Evolutionary conservation across 805 yeast genomes (phyloP), one percentile per base, ranked within the genome.

Genomic region (Hemisphaericaspora nanyangensis): DNA sequence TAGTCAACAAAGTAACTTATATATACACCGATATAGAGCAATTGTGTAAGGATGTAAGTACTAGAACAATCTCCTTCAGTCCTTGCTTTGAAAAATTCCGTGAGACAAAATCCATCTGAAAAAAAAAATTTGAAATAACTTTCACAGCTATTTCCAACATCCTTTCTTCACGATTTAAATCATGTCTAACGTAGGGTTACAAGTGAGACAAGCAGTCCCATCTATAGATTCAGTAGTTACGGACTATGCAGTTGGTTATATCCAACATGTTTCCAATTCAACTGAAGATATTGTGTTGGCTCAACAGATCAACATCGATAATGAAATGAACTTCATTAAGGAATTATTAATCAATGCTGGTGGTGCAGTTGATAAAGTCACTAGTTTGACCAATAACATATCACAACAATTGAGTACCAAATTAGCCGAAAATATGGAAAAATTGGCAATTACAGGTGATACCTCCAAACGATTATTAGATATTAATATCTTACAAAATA

Each of bases 181-280:
- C 17, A 69, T 68, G 74, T 65, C 73, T 10, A 67, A 63, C 50
- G 49, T 65, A 18, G 68, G 70, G 11, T 50, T 65, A 33, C 88
- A 84, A 56, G 80, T 90, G 6, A 83, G 96, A 45, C 86, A 83
- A 59, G 91, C 96, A 0, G 93, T 82, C 3, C 90, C 95, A 3
- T 70, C 84, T 0, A 74, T 93, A 33, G 99, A 93, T 54, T 82
- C 90, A 1, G 79, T 89, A 8, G 95, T 93, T 15, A 74, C 82
- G 1, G 93, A 89, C 45, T 93, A 93, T 58, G 95, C 95, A 3
- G 82, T 83, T 28, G 99, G 99, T 1, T 93, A 90, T 52, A 83
- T 88, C 39, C 82, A 83, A 43, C 90, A 89, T 64, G 66, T 93
- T 15, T 79, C 88, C n/a, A 71, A 69, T 36, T 72, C 85, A 15